A percentile compares a stretch with the other conserved stretches of the same genome.
Conservation (phyloP, 2,329 filamentous ascomycete genomes). For the Periconia sp. region DNA sequence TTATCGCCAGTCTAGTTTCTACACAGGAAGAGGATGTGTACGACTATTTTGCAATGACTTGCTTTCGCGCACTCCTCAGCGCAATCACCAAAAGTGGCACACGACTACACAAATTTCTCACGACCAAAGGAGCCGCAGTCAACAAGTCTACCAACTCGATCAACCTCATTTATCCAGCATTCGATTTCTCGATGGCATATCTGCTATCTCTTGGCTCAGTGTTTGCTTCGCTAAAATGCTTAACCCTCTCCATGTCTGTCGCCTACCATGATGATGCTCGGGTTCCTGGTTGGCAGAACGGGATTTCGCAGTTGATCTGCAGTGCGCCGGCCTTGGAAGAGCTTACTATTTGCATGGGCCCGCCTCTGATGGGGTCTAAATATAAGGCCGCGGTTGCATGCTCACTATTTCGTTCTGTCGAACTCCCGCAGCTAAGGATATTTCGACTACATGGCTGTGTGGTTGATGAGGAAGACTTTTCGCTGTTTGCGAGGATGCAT, state of each 20-base stretch:
- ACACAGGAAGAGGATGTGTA: constrained; percentile 9
- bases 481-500: constrained; percentile 20
- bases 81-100: constrained; percentile 26
- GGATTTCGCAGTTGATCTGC: constrained; percentile 25
- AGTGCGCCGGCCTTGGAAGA: constrained; percentile 21
- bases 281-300: constrained; percentile 28
- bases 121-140: constrained; percentile 19
- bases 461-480: constrained; percentile 21
- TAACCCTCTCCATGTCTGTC: constrained; percentile 26
- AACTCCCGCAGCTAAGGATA: constrained; percentile 14
- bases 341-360: constrained; percentile 28
- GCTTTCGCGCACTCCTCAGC: constrained; percentile 29
- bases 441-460: constrained; percentile 24
- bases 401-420: constrained; percentile 18
- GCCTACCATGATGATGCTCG: constrained; percentile 15
- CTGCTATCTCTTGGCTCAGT: constrained; percentile 16
- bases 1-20: constrained; percentile 1
- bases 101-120: constrained; percentile 26
- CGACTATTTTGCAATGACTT: constrained; percentile 9
- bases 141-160: constrained; percentile 15
- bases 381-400: constrained; percentile 24
- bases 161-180: constrained; percentile 19
- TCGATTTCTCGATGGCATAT: constrained; percentile 17
- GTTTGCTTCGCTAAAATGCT: constrained; percentile 20
- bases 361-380: constrained; percentile 10